A percentile compares a stretch with the other conserved stretches of the same genome.
Conservation (phyloP, 129 eudicot genomes). For the Lactuca saligna region DNA sequence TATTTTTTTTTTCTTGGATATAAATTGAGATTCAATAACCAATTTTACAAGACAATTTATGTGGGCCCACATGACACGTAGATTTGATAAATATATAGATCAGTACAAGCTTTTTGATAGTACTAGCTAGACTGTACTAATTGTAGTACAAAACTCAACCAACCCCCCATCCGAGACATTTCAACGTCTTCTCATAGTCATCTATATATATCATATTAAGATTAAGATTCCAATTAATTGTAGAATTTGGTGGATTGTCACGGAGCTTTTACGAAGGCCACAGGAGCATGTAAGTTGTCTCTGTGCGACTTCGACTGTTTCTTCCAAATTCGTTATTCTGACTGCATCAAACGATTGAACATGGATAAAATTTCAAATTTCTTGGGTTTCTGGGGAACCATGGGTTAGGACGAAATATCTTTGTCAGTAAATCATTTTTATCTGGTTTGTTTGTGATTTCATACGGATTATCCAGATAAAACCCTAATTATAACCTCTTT, state of each 20-base stretch:
- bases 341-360: not conserved
- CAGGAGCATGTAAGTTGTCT: constrained; percentile 39
- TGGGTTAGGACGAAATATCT: constrained; percentile 47
- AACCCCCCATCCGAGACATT: no score
- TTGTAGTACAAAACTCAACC: no score
- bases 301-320: not conserved
- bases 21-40: no score
- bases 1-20: no score
- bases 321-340: not conserved
- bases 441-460: not conserved
- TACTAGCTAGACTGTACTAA: no score
- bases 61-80: no score
- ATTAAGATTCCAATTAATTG: not conserved
- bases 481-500: no score
- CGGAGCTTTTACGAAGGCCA: constrained; percentile 34
- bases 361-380: constrained; percentile 8
- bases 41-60: no score
- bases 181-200: no score
- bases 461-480: no score
- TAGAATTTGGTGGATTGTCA: constrained; percentile 42
- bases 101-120: no score
- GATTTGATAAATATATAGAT: no score
- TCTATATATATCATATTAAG: not conserved
- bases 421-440: not conserved
- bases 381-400: not conserved